Evolutionary conservation across 2,329 filamentous ascomycete genomes (phyloP).

Genomic region (Ophiostoma ulmi): DNA sequence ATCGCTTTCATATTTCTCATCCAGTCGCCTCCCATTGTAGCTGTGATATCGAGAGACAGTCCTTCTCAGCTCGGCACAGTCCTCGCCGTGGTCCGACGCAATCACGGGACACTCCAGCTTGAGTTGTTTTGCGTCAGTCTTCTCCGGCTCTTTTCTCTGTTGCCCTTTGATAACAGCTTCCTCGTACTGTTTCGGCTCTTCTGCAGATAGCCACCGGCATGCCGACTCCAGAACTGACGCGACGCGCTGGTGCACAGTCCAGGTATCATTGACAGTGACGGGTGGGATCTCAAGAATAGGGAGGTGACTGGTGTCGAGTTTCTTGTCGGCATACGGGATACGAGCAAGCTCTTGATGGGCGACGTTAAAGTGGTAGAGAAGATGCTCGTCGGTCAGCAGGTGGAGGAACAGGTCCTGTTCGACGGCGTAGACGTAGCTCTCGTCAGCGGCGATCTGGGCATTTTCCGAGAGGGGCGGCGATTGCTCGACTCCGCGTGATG

Average conservation of each 20-base stretch:
- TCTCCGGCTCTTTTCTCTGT: not conserved
- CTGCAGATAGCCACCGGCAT: not conserved
- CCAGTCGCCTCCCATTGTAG: not conserved
- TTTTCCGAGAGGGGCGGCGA: not conserved
- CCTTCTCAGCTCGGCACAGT: constrained; percentile 21
- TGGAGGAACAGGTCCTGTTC: constrained; percentile 19
- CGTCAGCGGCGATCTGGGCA: not conserved
- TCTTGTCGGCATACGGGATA: not conserved
- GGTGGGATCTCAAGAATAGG: constrained; percentile 14
- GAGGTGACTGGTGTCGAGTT: constrained; percentile 17
- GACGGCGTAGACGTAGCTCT: constrained; percentile 19
- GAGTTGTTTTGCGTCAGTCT: not conserved
- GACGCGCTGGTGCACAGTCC: constrained; percentile 19
- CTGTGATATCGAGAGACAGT: not conserved
- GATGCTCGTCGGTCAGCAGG: constrained; percentile 20
- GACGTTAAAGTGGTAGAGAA: constrained; percentile 15
- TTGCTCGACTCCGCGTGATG: not conserved
- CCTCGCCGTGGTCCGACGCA: constrained; percentile 8
- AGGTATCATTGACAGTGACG: constrained; percentile 17
- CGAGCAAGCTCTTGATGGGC: not conserved
- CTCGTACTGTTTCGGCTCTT: constrained; percentile 11
- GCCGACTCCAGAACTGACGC: constrained; percentile 16
- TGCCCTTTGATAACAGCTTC: not conserved
- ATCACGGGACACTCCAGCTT: not conserved
- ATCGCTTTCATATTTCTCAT: not conserved